A percentile compares a stretch with the other conserved stretches of the same genome.
Conservation (phyloP, 345 rosid species). For the Anacardium occidentale region DNA sequence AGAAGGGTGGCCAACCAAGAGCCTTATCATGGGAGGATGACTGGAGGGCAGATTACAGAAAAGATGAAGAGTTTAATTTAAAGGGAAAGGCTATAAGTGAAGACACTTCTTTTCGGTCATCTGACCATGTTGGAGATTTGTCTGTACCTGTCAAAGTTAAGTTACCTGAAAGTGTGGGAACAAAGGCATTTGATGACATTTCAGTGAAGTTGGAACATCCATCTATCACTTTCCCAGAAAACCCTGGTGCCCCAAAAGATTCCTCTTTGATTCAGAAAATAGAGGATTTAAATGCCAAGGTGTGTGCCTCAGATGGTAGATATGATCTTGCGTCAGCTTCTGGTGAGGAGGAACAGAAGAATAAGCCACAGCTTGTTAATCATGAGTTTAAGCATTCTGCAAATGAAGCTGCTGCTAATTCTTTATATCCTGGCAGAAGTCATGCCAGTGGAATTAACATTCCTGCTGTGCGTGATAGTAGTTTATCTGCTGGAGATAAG, state of each 20-base stretch:
- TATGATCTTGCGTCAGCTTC: conserved; percentile 39
- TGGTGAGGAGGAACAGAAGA: conserved; percentile 43
- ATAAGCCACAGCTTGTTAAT: conserved; percentile 34
- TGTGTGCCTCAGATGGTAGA: conserved; percentile 54
- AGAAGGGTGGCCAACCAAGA: conserved; percentile 40
- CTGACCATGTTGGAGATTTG: conserved; percentile 29
- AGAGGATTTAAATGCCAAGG: conserved; percentile 81
- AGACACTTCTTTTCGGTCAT: conserved; percentile 32
- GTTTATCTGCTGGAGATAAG: conserved; percentile 43
- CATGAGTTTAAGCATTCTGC: conserved; percentile 31
- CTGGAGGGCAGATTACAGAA: conserved; percentile 39
- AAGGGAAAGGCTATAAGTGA: conserved; percentile 29
- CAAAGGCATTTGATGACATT: conserved; percentile 36
- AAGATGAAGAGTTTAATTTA: conserved; percentile 34
- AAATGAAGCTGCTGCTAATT: conserved; percentile 39
- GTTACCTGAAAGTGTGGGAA: conserved; percentile 30
- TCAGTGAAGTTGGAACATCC: conserved; percentile 33
- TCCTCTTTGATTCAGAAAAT: conserved; percentile 78
- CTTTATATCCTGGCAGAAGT: conserved; percentile 32
- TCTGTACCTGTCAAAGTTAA: conserved; percentile 32
- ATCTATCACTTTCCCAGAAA: conserved; percentile 26
- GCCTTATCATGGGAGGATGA: conserved; percentile 46
- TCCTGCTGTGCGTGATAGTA: conserved; percentile 33
- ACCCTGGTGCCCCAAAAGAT: conserved; percentile 42
- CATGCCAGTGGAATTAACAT: conserved; percentile 29